Evolutionary conservation across 257 asterid genomes (phyloP), one percentile per base, ranked within the genome.

Genomic region (Anisodus tanguticus): DNA sequence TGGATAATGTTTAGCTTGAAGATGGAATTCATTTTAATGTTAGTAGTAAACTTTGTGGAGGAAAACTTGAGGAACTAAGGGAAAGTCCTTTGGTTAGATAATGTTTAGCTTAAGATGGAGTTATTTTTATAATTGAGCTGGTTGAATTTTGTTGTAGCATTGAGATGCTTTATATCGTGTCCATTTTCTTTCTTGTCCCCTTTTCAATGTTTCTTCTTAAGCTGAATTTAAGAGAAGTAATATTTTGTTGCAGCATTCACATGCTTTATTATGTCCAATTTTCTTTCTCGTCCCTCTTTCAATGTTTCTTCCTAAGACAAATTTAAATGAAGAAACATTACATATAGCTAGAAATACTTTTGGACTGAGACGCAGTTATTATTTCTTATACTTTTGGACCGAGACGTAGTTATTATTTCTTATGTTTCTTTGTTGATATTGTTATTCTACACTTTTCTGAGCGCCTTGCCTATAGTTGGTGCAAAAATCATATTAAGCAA

Each of bases 31-130:
- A 12, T 63, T 6, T 60, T 80, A 12, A 57, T 57, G 35, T 31
- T 31, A 31, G 19, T 78, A 77, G 64, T 35, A 84, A 60, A 19
- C 70, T 6, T 81, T 95, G 88, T 85, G 87, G 51, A 71, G 89
- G 59, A 91, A 91, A 84, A 79, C 85, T 95, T 84, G 91, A 92
- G 78, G 91, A 87, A 85, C 41, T 92, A 71, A 31, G 91, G 92
- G 84, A 87, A 80, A 78, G 87, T 64, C 88, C 91, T 13, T 81
- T 93, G 71, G 71, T 87, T 84, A 90, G 92, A 82, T 90, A 78
- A 70, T 55, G 49, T 8, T 31, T n/a, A 3, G 43, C 53, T 39
- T 70, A 37, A 39, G 54, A 5, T 39, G 3, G 7, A 79, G 35
- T 79, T 35, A 9, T 79, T 19, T 17, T 79, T 19, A 78, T 8